Evolutionary conservation across 169 alveolate genomes (phyloP).

Genomic region (Cryptosporidium baileyi): DNA sequence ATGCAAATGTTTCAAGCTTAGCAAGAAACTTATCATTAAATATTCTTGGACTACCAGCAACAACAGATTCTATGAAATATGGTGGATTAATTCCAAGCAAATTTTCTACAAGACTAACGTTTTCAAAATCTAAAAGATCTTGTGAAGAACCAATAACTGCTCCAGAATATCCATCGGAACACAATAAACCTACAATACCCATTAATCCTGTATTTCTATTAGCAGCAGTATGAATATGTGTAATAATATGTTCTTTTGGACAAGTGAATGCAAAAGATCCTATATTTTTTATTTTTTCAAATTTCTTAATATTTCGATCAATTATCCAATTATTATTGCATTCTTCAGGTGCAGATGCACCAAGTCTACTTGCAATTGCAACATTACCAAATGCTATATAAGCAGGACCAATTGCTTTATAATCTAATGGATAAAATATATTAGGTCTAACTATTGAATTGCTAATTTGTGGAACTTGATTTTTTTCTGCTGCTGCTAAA

Average conservation of each 20-base stretch:
- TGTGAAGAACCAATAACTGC: conserved; percentile 37
- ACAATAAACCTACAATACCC: conserved; percentile 40
- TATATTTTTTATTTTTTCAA: not conserved
- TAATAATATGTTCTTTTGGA: conserved; percentile 48
- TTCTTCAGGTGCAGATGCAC: conserved; percentile 39
- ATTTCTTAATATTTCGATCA: not conserved
- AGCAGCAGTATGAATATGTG: conserved; percentile 4
- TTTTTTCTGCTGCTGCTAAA: conserved; percentile 14
- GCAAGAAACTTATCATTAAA: conserved; percentile 20
- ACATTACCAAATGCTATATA: conserved; percentile 60
- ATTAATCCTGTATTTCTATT: conserved; percentile 3
- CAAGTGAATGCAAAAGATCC: conserved; percentile 36
- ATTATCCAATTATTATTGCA: conserved; percentile 28
- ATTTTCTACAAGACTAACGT: conserved; percentile 15
- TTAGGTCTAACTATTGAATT: conserved; percentile 39
- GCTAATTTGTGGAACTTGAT: not conserved
- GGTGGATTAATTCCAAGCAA: conserved; percentile 40
- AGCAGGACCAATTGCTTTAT: conserved; percentile 24
- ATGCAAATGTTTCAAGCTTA: conserved; percentile 19
- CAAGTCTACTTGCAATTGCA: conserved; percentile 28
- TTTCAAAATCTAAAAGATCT: not conserved
- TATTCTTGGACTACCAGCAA: conserved; percentile 1
- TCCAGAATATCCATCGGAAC: conserved; percentile 70
- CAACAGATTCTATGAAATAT: conserved; percentile 7
- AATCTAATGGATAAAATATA: conserved; percentile 39